Base-by-base conservation (phyloP, 371 early-diverging fungal species). In the Mucor racemosus region DNA sequence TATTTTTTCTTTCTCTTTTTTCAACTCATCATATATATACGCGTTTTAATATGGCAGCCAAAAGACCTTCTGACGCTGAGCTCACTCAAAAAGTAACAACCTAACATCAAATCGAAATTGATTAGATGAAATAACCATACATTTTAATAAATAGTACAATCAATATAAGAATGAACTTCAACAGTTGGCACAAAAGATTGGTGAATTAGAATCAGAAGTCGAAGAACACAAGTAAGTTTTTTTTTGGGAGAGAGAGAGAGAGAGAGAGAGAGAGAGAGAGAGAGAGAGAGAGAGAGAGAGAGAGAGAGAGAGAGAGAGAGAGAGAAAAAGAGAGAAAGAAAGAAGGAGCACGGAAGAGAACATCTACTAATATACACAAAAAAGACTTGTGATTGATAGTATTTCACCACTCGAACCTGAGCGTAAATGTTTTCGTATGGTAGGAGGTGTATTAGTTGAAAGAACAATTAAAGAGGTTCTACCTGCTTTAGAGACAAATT, bases 381-480 rank as follows among this genome's bases (percentile, higher is more conserved):
- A 13, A 73, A 95, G 94, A 60, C 88, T 96, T 57, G 98, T 98
- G 10, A 90, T 97, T 69, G 96, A 98, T 61, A 95, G 97, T 14
- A 89, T 98, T 66, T 76, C 84, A 36, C 94, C 94, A 26, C 81
- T 97, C 72, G 87, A 91, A 40, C 83, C 76, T 41, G 90, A 89
- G 60, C 89, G 98, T 64, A 97, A 95, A 79, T 96, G 97, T 74
- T 96, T 94, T 80, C 88, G 97, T 50, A 82, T 97, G 75, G 89
- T 98, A 44, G 94, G 95, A 56, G 98, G 97, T 58, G 95, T 97
- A 5, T 78, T 98, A 34, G 93, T 97, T 15, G 96, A 98, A 75
- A 91, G 96, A 40, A 95, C 95, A 1, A 92, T 97, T 56, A 86
- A 87, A 66, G 96, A 98, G 67, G 96, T 97, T 9, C 76, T 97